Base-by-base conservation (phyloP, 164 flowering plant genomes). In the Vitis vinifera region DNA sequence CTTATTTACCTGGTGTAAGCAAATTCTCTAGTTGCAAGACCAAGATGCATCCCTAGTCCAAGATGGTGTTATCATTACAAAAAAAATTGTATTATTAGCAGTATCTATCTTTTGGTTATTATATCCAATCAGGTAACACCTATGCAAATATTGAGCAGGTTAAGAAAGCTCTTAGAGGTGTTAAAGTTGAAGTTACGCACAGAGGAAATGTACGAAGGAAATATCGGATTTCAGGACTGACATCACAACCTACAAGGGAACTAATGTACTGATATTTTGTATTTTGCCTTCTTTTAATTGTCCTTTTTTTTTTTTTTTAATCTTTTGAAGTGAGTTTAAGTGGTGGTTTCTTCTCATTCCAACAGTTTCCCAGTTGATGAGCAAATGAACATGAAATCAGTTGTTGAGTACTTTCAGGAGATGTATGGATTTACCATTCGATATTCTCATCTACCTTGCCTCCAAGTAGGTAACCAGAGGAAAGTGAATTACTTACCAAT, bases 141-240 rank as follows among this genome's bases (percentile, higher is more conserved):
- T 47, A 15, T 27, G 44, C 15, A 4, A 9, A 8, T 9, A 14
- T 56, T 37, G 62, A 13, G 31, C 82, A 87, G 94, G 75, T 88
- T 14, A 89, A 86, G 70, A 88, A 86, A 68, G 89, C 89, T 11
- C 83, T 89, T 37, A 80, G 88, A 78, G 94, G 92, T 30, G 81
- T 89, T 57, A 85, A 88, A 78, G 92, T 89, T 49, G 91, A 89
- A 79, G 89, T 88, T 48, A 88, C 92, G 19, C 94, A 89, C 70
- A 65, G 92, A 63, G 88, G 78, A 64, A 82, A 79, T 76, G 83
- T 84, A 64, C 80, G 90, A 23, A 76, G 89, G 47, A 88, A 86
- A 50, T 89, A 86, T 68, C 87, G 90, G 23, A 73, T 89, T 63
- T 85, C 90, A 9, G 91, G 94, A 0, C 68, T 89, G 68, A 86